A percentile compares a stretch with the other conserved stretches of the same genome.
Evolutionary conservation across 768 basidiomycete species (phyloP).

Genomic region (Kwoniella pini): DNA sequence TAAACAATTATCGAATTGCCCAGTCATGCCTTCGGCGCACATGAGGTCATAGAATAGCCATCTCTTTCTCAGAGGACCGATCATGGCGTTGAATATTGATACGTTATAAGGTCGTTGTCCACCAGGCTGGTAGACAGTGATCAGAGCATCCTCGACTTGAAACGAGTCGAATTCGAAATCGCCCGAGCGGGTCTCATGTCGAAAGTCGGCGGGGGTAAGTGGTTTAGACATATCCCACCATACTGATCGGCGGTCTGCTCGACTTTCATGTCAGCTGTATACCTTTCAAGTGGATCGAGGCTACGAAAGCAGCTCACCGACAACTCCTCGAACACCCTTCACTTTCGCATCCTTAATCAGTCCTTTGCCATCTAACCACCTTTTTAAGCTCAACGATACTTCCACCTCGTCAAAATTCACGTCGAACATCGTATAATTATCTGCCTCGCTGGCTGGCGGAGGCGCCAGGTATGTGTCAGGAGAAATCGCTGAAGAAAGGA

Average conservation of each 20-base stretch:
- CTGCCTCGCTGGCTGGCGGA: constrained; percentile 29
- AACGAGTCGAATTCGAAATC: constrained; percentile 91
- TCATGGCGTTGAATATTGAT: constrained; percentile 83
- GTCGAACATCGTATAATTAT: constrained; percentile 90
- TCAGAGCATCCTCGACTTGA: constrained; percentile 85
- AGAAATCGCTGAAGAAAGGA: constrained; percentile 39
- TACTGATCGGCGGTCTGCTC: constrained; percentile 78
- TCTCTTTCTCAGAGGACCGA: constrained; percentile 78
- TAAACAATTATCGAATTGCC: constrained; percentile 95
- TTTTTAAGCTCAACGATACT: constrained; percentile 82
- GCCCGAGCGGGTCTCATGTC: constrained; percentile 70
- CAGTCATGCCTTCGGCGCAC: constrained; percentile 91
- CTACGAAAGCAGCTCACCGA: constrained; percentile 64
- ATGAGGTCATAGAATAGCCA: constrained; percentile 96
- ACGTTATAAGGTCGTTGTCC: constrained; percentile 72
- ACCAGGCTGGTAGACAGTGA: constrained; percentile 92
- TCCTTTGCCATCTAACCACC: constrained; percentile 96
- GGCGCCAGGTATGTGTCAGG: constrained; percentile 40
- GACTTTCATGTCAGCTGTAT: background rate
- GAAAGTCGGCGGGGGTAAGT: constrained; percentile 75
- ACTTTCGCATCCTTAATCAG: constrained; percentile 86
- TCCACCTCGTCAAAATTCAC: constrained; percentile 92
- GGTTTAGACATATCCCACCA: constrained; percentile 81
- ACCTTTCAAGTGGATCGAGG: background rate
- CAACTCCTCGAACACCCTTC: constrained; percentile 87